Evolutionary conservation across 352 stramenopile genomes (phyloP).

Genomic region (Pythium periplocum): DNA sequence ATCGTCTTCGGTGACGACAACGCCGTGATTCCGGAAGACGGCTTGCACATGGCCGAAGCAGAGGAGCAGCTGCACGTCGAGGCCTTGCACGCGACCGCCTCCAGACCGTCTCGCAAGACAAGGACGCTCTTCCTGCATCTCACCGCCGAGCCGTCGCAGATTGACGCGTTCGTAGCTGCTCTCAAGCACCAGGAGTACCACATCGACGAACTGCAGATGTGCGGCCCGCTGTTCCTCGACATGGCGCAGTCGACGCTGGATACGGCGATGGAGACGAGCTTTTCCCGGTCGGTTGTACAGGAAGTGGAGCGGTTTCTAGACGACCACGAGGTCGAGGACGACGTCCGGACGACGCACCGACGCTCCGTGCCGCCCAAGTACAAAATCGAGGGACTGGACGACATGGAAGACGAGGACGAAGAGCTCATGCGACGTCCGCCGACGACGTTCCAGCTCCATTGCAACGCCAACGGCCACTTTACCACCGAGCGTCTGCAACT

Average conservation of each 20-base stretch:
- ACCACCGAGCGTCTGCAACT: conserved; percentile 51
- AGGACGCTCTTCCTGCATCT: conserved; percentile 43
- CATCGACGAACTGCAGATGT: conserved; percentile 52
- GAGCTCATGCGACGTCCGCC: conserved; percentile 22
- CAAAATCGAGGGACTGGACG: conserved; percentile 19
- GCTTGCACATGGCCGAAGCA: conserved; percentile 15
- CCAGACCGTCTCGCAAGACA: background rate
- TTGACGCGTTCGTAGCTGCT: conserved; percentile 34
- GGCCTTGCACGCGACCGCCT: background rate
- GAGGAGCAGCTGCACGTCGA: conserved; percentile 21
- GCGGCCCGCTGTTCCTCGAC: conserved; percentile 56
- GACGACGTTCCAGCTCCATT: conserved; percentile 59
- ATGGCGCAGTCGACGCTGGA: conserved; percentile 65
- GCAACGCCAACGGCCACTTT: conserved; percentile 55
- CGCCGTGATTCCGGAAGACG: conserved; percentile 24
- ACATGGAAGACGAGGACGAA: conserved; percentile 43
- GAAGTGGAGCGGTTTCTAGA: conserved; percentile 42
- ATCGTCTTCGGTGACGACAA: conserved; percentile 26
- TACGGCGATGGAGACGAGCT: conserved; percentile 39
- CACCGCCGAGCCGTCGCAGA: conserved; percentile 36
- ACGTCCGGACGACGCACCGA: background rate
- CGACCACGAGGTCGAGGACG: background rate
- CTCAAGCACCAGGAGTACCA: conserved; percentile 30
- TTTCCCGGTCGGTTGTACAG: conserved; percentile 40
- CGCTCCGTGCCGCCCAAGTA: conserved; percentile 10